A percentile compares a stretch with the other conserved stretches of the same genome.
These are phyloP conservation scores for Nakazawaea populi DNA, from an alignment of 805 yeast species.

Conservation along the genomic window DNA sequence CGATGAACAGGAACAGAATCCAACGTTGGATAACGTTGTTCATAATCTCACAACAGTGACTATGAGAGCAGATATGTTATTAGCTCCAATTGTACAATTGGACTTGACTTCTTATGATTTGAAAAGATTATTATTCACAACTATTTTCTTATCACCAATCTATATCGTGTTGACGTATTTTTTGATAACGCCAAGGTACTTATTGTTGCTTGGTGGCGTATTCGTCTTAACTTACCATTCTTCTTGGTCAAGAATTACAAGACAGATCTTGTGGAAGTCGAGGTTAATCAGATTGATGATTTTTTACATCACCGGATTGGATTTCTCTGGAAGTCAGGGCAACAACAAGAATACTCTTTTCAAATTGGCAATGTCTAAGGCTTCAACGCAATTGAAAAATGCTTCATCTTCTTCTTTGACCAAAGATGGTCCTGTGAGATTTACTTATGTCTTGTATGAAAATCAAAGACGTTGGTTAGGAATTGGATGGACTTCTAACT, in stretches of 20 bases:
- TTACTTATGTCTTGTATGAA: slow-evolving; percentile 89
- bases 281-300: slow-evolving; percentile 61
- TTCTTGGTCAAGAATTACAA: slow-evolving; percentile 73
- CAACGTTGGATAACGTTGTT: slow-evolving; percentile 84
- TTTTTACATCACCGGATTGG: slow-evolving; percentile 84
- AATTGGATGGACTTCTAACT: slow-evolving; percentile 93
- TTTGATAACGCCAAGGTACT: slow-evolving; percentile 62
- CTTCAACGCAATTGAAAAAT: slow-evolving; percentile 31
- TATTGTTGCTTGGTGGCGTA: slow-evolving; percentile 53
- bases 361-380: slow-evolving; percentile 51
- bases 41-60: slow-evolving; percentile 70
- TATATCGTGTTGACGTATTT: slow-evolving; percentile 67
- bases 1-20: slow-evolving; percentile 54
- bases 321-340: slow-evolving; percentile 47
- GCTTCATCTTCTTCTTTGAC: slow-evolving; percentile 14
- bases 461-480: slow-evolving; percentile 97
- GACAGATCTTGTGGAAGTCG: slow-evolving; percentile 83
- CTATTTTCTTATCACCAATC: slow-evolving; percentile 79
- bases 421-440: slow-evolving; percentile 50
- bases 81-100: slow-evolving; percentile 73
- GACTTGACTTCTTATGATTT: slow-evolving; percentile 75
- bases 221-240: slow-evolving; percentile 81
- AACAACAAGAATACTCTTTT: slow-evolving; percentile 32
- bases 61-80: slow-evolving; percentile 67
- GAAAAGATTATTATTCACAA: slow-evolving; percentile 74